phyloP scores from a whole-genome alignment of 345 rosid genomes.

The Eucalyptus pumila region DNA sequence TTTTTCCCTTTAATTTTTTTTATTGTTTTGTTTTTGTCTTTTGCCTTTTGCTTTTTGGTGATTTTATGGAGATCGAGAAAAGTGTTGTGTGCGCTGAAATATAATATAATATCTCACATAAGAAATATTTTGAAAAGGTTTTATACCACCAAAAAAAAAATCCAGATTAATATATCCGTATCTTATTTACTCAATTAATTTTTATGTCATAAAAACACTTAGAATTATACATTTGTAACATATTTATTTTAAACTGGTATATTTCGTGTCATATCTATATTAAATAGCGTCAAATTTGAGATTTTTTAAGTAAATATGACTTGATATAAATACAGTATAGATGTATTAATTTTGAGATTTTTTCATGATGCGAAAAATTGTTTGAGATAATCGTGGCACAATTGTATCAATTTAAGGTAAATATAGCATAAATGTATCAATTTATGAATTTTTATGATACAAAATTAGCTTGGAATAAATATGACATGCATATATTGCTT shows the following conservation, averaged over 20 bases:
- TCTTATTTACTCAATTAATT: too few relatives aligned
- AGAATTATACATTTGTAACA: accelerated
- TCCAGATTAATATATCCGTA: too few relatives aligned
- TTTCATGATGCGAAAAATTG: too few relatives aligned
- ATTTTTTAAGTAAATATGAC: too few relatives aligned
- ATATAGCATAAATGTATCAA: accelerated
- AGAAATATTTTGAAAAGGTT: too few relatives aligned
- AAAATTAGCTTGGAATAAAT: accelerated
- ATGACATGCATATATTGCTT: accelerated
- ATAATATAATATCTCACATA: neutral
- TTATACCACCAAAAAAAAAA: too few relatives aligned
- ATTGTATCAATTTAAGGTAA: accelerated
- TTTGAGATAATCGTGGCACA: accelerated
- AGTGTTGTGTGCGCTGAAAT: neutral
- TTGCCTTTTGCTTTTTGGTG: neutral
- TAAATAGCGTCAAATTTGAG: accelerated
- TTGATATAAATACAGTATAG: too few relatives aligned
- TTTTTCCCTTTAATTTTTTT: neutral
- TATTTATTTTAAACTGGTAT: accelerated
- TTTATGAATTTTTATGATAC: too few relatives aligned
- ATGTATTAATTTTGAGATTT: too few relatives aligned
- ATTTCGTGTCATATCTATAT: accelerated
- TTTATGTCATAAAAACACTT: neutral
- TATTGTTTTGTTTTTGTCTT: neutral
- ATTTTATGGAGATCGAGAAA: neutral